Evolutionary conservation across 176 grass and related monocot species (phyloP), one percentile per base, ranked within the genome.

Genomic region (Zea luxurians): DNA sequence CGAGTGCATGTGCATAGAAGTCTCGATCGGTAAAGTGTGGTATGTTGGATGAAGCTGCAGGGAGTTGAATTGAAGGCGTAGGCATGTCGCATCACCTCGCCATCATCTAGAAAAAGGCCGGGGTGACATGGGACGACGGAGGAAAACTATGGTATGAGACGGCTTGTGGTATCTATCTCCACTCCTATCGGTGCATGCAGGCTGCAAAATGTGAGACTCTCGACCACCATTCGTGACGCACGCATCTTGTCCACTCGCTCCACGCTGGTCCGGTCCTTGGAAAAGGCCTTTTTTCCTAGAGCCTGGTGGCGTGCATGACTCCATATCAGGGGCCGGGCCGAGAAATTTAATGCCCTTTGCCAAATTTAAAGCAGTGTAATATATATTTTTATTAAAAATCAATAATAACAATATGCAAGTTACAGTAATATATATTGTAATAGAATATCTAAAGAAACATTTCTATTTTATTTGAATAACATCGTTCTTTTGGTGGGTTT

Each of bases 271-370:
- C 68, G 68, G 68, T 64, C n/a, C 48, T 64, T 36, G 41, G 17
- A 75, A 76, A 64, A 46, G 37, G 63, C 37, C 17, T 40, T n/a
- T 61, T 40, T n/a, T 61, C 16, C 13, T 62, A 43, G 66, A 70
- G 41, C 44, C 20, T 15, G 54, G 2, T 15, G 54, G 2, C 13
- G 18, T 17, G 27, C 50, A 15, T 57, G 15, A 61, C 59, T 12
- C 27, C 27, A 27, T 27, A 1, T 27, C n/a, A n/a, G n/a, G n/a
- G n/a, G n/a, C n/a, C n/a, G n/a, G n/a, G n/a, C n/a, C n/a, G n/a
- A n/a, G n/a, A n/a, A n/a, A n/a, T n/a, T n/a, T n/a, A n/a, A n/a
- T n/a, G n/a, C n/a, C n/a, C n/a, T n/a, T n/a, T n/a, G n/a, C n/a
- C n/a, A n/a, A n/a, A n/a, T n/a, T n/a, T n/a, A n/a, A n/a, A n/a